Evolutionary conservation across 176 grass and related monocot genomes (phyloP), one percentile per base, ranked within the genome.

Genomic region (Oryza meridionalis): DNA sequence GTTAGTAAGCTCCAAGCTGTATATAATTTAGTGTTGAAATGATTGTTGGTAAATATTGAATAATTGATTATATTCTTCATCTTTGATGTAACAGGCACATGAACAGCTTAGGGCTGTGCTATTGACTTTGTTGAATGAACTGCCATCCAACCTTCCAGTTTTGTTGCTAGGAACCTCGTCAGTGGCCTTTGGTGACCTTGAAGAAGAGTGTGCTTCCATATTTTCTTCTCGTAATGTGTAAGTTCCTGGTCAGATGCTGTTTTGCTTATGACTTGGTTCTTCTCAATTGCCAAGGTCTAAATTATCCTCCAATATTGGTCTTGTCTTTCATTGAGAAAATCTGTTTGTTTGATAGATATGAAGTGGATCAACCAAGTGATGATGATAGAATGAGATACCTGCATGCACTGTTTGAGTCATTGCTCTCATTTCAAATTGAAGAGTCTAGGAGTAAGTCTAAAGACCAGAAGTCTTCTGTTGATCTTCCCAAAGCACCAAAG

Each of bases 41-140:
- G 53, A 73, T 67, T 80, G 19, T 46, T 51, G 7, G 43, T 53
- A 38, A 75, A 49, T 66, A 5, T 21, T 38, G n/a, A 69, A 69
- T 69, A 68, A 65, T 70, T 69, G 17, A 65, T 86, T 67, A 67
- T 63, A 66, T 43, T 64, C 6, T 65, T 87, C 9, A 55, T 88
- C 3, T 87, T 88, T 87, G 44, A 78, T 73, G 11, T 79, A 70
- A 78, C 88, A 99, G 97, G 93, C 97, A 65, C 93, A 99, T 51
- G 93, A 99, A 73, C 97, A 92, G 75, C 90, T 99, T 70, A 96
- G 82, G 83, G 93, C 97, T 38, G 93, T 99, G 49, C 86, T 99
- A 72, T 81, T 96, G 81, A 99, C 90, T 76, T 72, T 99, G 68
- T 82, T 99, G 84, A 92, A 99, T 58, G 97, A 99, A 53, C 64